Evolutionary conservation across 2,329 filamentous ascomycete genomes (phyloP), one percentile per base, ranked within the genome.

Genomic region (Fusarium paranaense): DNA sequence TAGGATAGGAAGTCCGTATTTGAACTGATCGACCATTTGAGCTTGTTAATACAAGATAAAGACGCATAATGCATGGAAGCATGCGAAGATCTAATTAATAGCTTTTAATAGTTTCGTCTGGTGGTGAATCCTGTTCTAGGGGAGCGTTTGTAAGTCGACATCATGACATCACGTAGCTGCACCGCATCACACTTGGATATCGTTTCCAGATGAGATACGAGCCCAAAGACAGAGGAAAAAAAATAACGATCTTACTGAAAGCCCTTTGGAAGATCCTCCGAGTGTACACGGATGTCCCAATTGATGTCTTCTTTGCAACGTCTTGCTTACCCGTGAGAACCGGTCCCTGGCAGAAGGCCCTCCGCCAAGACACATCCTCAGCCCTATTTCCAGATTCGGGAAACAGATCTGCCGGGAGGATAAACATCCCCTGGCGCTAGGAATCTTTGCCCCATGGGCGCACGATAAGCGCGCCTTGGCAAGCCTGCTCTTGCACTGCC

Each of bases 331-430:
- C 45, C 45, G 45, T 11, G 22, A 58, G 20, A 45, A 45, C 40
- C 35, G n/a, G 25, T 25, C 22, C 50, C 22, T 45, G 52, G 18
- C 18, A 13, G 33, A 25, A 4, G 30, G 18, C 18, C 35, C 42
- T 37, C 62, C 32, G 33, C 57, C 33, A 38, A 40, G 22, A 68
- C 27, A 11, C 52, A 38, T 16, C 45, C 62, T 73, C 73, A 71
- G 71, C 71, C 71, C 22, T 74, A 68, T 32, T 25, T 60, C 60
- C 25, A 35, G 22, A 35, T 38, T 30, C 38, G 40, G 30, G 18
- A 22, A 20, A 13, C 37, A 32, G 42, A 37, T 38, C 18, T 18
- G 6, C 5, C 27, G 13, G 56, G 56, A 38, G 35, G 18, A 20
- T 27, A 40, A 14, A 40, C 25, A 32, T 38, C 25, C 27, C 57